Evolutionary conservation across 306 rosid species (phyloP).

Genomic region (Trifolium dubium): DNA sequence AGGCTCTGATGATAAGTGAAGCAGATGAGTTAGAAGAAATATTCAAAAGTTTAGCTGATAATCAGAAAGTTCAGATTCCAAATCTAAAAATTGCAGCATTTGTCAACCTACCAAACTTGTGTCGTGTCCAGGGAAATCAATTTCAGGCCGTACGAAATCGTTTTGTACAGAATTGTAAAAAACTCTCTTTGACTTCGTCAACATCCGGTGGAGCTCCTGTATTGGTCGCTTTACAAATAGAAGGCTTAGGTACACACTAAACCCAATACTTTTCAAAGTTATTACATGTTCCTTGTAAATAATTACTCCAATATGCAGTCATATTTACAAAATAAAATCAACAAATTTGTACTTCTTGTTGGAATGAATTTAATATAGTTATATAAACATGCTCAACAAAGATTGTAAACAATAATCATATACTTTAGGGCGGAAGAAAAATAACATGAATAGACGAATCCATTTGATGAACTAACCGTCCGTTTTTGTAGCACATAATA

Average conservation of each 20-base stretch:
- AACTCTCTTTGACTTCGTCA: not conserved
- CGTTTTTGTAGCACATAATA: no score
- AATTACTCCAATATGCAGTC: no score
- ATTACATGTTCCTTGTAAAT: no score
- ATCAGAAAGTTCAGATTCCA: slow-evolving; percentile 12
- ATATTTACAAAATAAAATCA: no score
- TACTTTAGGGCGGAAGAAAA: no score
- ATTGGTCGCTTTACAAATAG: rapidly evolving
- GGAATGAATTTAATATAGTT: no score
- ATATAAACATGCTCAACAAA: no score
- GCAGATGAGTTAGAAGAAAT: slow-evolving; percentile 20
- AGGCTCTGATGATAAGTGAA: not conserved
- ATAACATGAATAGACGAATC: no score
- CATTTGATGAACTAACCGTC: no score
- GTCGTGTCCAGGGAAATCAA: not conserved
- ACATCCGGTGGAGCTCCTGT: rapidly evolving
- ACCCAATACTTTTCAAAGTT: no score
- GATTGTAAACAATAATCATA: no score
- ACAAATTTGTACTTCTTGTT: no score
- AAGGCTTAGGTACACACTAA: not conserved
- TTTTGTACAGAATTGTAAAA: not conserved
- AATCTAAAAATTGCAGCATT: not conserved
- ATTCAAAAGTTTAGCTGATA: not conserved
- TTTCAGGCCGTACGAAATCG: not conserved
- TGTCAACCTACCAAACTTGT: slow-evolving; percentile 11